phyloP scores from a whole-genome alignment of 73 alveolate species.

The Symbiodinium natans region DNA sequence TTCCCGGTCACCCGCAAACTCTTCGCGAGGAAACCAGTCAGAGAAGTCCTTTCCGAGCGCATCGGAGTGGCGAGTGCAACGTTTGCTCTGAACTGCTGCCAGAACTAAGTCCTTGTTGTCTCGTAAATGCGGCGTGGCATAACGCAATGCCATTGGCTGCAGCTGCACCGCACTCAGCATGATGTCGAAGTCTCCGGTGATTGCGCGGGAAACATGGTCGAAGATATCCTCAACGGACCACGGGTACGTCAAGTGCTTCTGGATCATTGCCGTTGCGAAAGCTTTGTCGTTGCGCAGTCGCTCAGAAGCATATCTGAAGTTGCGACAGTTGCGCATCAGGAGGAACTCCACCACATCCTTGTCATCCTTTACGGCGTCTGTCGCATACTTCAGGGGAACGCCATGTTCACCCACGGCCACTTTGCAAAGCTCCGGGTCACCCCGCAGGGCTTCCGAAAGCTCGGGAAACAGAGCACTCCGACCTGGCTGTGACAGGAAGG shows the following conservation, averaged over 20 bases:
- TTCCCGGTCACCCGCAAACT: conserved; percentile 19
- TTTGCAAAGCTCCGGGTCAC: neutral
- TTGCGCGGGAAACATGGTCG: neutral
- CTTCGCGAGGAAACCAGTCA: neutral
- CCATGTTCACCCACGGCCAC: neutral
- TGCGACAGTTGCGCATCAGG: neutral
- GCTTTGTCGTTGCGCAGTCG: conserved; percentile 18
- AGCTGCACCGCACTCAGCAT: conserved; percentile 18
- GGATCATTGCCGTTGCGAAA: neutral
- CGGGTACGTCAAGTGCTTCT: neutral
- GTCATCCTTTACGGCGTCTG: neutral
- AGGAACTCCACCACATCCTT: conserved; percentile 1
- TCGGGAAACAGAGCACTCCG: conserved; percentile 15
- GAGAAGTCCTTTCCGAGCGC: conserved; percentile 38
- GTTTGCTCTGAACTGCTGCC: neutral
- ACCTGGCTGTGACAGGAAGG: conserved; percentile 17
- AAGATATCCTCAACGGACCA: conserved; percentile 20
- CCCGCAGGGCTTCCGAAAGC: conserved; percentile 9
- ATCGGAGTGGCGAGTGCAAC: conserved; percentile 32
- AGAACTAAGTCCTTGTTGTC: conserved; percentile 6
- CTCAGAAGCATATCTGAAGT: conserved; percentile 16
- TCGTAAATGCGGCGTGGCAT: neutral
- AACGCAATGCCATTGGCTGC: conserved; percentile 13
- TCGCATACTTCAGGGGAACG: neutral
- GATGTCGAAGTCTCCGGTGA: conserved; percentile 28